phyloP scores from a whole-genome alignment of 805 yeast genomes.

The Schizosaccharomyces lindneri region DNA sequence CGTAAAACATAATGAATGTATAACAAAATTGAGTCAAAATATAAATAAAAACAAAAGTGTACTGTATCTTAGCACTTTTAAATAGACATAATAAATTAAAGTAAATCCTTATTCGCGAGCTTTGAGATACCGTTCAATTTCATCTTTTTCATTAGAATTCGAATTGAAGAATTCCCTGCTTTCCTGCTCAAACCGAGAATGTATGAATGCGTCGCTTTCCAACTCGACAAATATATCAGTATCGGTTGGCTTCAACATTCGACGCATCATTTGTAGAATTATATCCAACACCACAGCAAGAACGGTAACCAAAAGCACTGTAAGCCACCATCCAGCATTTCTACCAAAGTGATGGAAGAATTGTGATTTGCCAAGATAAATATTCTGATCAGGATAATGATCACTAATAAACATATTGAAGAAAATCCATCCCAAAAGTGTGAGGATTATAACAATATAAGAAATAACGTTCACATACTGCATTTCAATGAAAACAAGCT shows the following conservation, averaged over 20 bases:
- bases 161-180: conserved; percentile 40
- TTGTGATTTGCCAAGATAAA: conserved; percentile 40
- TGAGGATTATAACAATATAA: conserved; percentile 36
- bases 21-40: too few relatives aligned
- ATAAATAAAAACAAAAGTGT: too few relatives aligned
- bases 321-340: conserved; percentile 74
- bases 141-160: neutral
- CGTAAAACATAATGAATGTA: too few relatives aligned
- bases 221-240: conserved; percentile 54
- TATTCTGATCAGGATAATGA: conserved; percentile 29
- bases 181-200: conserved; percentile 44
- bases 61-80: too few relatives aligned
- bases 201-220: conserved; percentile 43
- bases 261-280: conserved; percentile 30
- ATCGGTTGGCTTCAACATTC: conserved; percentile 38
- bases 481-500: conserved; percentile 63
- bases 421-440: conserved; percentile 60
- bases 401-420: conserved; percentile 64
- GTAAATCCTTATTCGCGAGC: neutral
- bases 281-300: conserved; percentile 47
- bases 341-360: conserved; percentile 46
- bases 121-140: neutral
- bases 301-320: conserved; percentile 29
- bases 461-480: conserved; percentile 41
- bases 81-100: too few relatives aligned